phyloP scores from a whole-genome alignment of 2,329 filamentous ascomycete species.

The Pseudogymnoascus sp. region DNA sequence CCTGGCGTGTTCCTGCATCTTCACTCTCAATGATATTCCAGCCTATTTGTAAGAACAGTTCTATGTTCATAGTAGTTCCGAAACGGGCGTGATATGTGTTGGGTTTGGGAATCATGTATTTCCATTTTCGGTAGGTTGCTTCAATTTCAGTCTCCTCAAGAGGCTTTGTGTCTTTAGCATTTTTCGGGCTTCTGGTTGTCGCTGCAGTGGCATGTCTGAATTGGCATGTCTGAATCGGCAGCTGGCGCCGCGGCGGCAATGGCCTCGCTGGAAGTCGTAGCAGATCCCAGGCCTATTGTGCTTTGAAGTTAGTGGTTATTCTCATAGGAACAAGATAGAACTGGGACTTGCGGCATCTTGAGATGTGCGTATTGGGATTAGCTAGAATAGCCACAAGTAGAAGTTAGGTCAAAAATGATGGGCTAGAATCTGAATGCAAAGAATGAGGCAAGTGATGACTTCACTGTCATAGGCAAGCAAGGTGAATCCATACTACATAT shows the following conservation, averaged over 20 bases:
- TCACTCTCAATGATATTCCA: constrained; percentile 21
- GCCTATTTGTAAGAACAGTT: constrained; percentile 21
- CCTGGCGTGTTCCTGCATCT: constrained; percentile 21
- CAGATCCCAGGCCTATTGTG: constrained; percentile 17
- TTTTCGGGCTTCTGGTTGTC: constrained; percentile 14
- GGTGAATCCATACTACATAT: too few relatives aligned
- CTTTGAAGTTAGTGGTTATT: constrained; percentile 16
- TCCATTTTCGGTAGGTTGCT: constrained; percentile 20
- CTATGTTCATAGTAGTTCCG: constrained; percentile 17
- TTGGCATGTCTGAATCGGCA: constrained; percentile 20
- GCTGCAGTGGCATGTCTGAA: constrained; percentile 18
- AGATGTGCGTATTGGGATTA: constrained; percentile 10
- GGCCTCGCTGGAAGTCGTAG: constrained; percentile 20
- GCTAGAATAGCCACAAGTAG: neutral
- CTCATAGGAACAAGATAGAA: constrained; percentile 6
- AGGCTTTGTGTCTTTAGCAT: constrained; percentile 13
- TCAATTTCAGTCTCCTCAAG: constrained; percentile 20
- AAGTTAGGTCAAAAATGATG: neutral
- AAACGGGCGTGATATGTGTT: constrained; percentile 15
- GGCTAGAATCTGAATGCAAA: neutral
- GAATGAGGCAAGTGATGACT: neutral
- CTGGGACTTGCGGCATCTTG: constrained; percentile 16
- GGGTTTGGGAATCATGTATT: constrained; percentile 22
- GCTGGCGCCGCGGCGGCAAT: constrained; percentile 17
- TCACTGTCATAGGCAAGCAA: neutral